Percentiles rank a stretch among this genome's conserved stretches.
Evolutionary conservation across 176 grass and related monocot species (phyloP).

Genomic region (Raddia distichophylla): DNA sequence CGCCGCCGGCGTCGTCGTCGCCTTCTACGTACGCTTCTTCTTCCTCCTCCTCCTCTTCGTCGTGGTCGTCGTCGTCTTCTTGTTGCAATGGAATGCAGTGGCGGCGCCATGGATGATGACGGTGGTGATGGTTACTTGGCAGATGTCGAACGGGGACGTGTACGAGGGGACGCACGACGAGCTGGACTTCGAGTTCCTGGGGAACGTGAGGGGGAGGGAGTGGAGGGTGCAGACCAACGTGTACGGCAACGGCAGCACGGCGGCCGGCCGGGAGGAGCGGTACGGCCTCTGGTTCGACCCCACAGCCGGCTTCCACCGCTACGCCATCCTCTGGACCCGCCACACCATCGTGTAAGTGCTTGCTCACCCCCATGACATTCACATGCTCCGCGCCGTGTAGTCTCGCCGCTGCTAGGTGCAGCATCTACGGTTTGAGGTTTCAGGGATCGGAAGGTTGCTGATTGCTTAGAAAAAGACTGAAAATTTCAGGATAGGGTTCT

Average conservation of each 20-base stretch:
- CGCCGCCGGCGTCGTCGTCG: slow-evolving; percentile 84
- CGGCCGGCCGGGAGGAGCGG: slow-evolving; percentile 70
- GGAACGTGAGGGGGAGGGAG: slow-evolving; percentile 65
- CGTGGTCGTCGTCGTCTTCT: slow-evolving; percentile 56
- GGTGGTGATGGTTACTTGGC: background rate
- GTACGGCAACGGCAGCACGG: slow-evolving; percentile 83
- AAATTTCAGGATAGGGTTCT: too few relatives aligned
- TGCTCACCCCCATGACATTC: background rate
- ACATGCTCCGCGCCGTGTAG: background rate
- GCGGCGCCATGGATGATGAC: too few relatives aligned
- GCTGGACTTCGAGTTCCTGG: slow-evolving; percentile 96
- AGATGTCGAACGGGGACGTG: slow-evolving; percentile 94
- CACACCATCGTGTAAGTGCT: slow-evolving; percentile 63
- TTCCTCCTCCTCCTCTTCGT: too few relatives aligned
- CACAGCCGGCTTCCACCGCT: slow-evolving; percentile 73
- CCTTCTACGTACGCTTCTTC: slow-evolving; percentile 68
- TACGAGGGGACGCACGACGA: slow-evolving; percentile 92
- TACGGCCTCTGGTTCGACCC: slow-evolving; percentile 89
- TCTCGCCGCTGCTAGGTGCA: background rate
- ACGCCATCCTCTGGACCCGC: slow-evolving; percentile 76
- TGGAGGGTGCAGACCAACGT: slow-evolving; percentile 94
- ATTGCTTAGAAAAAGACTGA: too few relatives aligned
- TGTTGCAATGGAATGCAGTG: too few relatives aligned
- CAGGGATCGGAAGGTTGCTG: background rate
- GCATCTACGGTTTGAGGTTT: background rate